A percentile compares a stretch with the other conserved stretches of the same genome.
Evolutionary conservation across 1,284 basidiomycete species (phyloP).

Genomic region (Heterobasidion occidentale): DNA sequence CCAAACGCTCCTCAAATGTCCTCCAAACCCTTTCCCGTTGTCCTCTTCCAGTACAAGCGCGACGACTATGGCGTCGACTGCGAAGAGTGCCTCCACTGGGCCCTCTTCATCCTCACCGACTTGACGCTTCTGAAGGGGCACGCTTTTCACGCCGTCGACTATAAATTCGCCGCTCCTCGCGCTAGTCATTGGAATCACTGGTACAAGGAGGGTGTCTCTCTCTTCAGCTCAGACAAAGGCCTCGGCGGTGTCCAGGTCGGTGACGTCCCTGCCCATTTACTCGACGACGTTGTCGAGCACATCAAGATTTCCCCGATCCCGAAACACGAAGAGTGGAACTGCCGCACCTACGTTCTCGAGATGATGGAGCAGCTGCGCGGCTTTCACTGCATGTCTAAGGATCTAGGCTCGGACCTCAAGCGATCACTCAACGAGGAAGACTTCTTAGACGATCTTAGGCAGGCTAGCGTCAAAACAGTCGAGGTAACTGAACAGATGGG

Average conservation of each 20-base stretch:
- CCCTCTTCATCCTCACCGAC: background rate
- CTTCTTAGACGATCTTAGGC: background rate
- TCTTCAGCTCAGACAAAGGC: too few species aligned
- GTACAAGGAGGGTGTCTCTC: background rate
- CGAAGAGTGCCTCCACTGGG: background rate
- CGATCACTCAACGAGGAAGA: background rate
- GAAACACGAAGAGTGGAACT: background rate
- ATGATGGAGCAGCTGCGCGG: background rate
- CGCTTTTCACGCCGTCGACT: too few species aligned
- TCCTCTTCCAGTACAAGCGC: conserved; percentile 1
- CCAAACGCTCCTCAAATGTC: background rate
- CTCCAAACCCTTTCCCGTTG: background rate
- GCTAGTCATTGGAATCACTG: background rate
- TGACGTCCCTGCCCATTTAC: background rate
- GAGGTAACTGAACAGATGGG: background rate
- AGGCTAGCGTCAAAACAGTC: background rate
- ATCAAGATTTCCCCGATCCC: background rate
- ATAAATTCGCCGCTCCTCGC: too few species aligned
- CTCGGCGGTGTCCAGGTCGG: background rate
- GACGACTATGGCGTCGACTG: background rate
- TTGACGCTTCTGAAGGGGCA: too few species aligned
- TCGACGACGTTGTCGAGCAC: background rate
- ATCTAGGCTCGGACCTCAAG: background rate
- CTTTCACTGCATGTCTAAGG: background rate
- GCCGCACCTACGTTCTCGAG: background rate